These are phyloP conservation scores for Volvox reticuliferus DNA, from an alignment of 139 green algal species.

Conservation along the genomic window DNA sequence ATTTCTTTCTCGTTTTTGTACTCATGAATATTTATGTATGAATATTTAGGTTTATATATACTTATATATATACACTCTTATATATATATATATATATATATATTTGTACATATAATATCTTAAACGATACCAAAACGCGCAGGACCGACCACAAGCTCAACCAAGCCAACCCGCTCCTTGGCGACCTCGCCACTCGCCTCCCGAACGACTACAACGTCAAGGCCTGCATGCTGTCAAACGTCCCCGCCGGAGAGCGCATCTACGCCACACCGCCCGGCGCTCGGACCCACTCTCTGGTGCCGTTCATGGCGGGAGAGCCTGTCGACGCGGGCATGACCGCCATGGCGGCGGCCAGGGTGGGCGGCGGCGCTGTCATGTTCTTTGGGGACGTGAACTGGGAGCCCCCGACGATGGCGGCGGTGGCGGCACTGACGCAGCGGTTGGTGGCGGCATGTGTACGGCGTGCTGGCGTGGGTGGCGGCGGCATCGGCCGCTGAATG, in stretches of 20 bases:
- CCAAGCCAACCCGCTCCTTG: background rate
- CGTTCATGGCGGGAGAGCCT: background rate
- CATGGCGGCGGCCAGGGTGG: background rate
- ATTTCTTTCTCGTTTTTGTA: too few relatives aligned
- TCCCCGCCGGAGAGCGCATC: background rate
- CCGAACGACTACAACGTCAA: constrained; percentile 34
- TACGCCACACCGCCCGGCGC: constrained; percentile 4
- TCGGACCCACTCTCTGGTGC: constrained; percentile 1
- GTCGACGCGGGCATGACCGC: background rate
- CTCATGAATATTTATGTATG: too few relatives aligned
- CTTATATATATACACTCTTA: too few relatives aligned
- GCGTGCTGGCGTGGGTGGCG: background rate
- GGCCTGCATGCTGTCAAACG: constrained; percentile 33
- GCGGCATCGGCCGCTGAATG: too few relatives aligned
- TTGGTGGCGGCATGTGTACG: background rate
- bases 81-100: too few relatives aligned
- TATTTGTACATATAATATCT: too few relatives aligned
- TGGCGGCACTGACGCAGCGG: constrained; percentile 1
- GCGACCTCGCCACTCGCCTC: background rate
- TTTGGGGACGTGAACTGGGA: constrained; percentile 44
- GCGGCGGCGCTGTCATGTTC: constrained; percentile 5
- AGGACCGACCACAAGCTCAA: constrained; percentile 46
- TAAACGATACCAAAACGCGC: background rate
- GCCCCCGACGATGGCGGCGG: background rate
- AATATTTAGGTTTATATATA: too few relatives aligned